phyloP scores from a whole-genome alignment of 208 protist genomes.

The Wallacemonas rigidus region DNA sequence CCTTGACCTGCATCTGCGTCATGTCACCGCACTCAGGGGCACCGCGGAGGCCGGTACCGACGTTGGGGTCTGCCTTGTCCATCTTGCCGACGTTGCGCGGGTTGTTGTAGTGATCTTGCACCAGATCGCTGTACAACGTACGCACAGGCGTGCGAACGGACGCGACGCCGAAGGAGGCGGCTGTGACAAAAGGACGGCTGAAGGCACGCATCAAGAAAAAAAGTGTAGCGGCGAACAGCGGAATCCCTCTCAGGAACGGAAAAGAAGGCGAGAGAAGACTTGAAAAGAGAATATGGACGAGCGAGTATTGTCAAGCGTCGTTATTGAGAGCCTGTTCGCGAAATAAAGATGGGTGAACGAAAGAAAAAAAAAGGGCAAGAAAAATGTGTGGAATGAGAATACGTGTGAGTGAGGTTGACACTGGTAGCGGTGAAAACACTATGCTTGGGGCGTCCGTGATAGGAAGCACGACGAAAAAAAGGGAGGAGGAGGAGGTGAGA shows the following conservation, averaged over 20 bases:
- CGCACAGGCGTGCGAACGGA: constrained; percentile 29
- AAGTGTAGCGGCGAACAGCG: neutral
- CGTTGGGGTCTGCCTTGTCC: constrained; percentile 93
- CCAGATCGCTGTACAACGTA: constrained; percentile 94
- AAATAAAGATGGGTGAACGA: too few relatives aligned
- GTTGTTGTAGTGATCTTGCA: constrained; percentile 99
- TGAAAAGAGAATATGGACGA: neutral
- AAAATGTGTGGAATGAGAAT: too few relatives aligned
- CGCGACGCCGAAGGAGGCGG: constrained; percentile 2
- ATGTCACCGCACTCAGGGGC: constrained; percentile 99
- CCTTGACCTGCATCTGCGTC: constrained; percentile 98
- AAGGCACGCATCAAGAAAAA: constrained; percentile 15
- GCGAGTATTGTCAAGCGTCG: too few relatives aligned
- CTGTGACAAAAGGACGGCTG: constrained; percentile 8
- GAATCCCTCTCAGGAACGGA: neutral
- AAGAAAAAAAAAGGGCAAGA: too few relatives aligned
- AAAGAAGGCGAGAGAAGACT: neutral
- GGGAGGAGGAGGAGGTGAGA: too few relatives aligned
- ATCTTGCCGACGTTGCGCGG: constrained; percentile 98
- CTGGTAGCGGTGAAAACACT: too few relatives aligned
- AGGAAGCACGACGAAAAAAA: too few relatives aligned
- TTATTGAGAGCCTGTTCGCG: too few relatives aligned
- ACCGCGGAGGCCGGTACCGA: constrained; percentile 98
- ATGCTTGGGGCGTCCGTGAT: too few relatives aligned
- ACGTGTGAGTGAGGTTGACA: too few relatives aligned